Percentiles rank a stretch among this genome's conserved stretches.
Conservation (phyloP, 169 alveolate species). For the Plasmodium yoelii region DNA sequence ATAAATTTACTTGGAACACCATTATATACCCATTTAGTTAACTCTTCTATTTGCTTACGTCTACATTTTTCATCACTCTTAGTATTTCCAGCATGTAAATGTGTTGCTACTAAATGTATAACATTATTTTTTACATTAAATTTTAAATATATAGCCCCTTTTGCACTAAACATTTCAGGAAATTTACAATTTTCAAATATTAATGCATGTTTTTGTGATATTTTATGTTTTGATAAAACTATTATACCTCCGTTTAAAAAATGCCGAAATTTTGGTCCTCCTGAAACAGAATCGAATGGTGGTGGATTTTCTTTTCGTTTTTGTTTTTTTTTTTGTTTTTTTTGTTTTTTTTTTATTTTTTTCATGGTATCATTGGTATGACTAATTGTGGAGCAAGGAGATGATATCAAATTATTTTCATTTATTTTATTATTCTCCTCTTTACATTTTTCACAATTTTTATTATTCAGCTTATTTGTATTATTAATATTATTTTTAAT, state of each 20-base stretch:
- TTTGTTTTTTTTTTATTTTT: background rate
- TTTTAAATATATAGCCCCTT: constrained; percentile 89
- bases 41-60: constrained; percentile 80
- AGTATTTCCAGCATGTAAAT: constrained; percentile 85
- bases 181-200: constrained; percentile 64
- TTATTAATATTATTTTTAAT: background rate
- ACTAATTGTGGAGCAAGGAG: too few species aligned
- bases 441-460: background rate
- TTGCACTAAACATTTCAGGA: constrained; percentile 80
- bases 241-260: constrained; percentile 81
- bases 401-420: background rate
- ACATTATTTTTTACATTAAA: constrained; percentile 75
- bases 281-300: constrained; percentile 78
- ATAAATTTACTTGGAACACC: constrained; percentile 74
- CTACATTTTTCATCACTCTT: constrained; percentile 77
- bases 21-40: constrained; percentile 84
- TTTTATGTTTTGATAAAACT: constrained; percentile 79
- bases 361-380: background rate
- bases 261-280: constrained; percentile 74
- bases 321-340: background rate
- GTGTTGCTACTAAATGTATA: constrained; percentile 87
- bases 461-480: background rate
- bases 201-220: constrained; percentile 80
- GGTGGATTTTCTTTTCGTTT: constrained; percentile 25
- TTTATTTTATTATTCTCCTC: background rate